Base-by-base conservation (phyloP, 768 basidiomycete genomes). In the Coprinopsis sp. region DNA sequence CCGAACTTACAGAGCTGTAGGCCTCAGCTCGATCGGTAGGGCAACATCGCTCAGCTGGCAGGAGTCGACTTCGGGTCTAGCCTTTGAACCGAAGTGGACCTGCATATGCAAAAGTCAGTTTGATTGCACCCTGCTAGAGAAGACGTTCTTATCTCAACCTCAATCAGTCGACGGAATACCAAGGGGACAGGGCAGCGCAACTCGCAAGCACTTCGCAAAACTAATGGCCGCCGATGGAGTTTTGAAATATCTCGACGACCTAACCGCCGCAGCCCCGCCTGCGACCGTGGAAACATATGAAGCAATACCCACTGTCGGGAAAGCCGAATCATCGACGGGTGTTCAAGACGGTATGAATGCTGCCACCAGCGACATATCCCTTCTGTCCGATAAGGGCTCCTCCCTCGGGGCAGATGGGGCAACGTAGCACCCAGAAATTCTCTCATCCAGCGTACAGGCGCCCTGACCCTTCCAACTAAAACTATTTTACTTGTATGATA, bases 61-160 rank as follows among this genome's bases (percentile, higher is more conserved):
- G 18, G 78, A 82, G 37, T 67, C 64, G 0, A 58, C 54, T 4
- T 60, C 60, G 8, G 82, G 81, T 0, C 67, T 68, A 0, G 62
- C 61, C 11, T 70, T 80, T 44, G 63, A 60, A 3, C 75, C 73
- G 6, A 55, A 60, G 30, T 86, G 83, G 83, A 81, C 69, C 1
- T 72, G 67, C 2, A 52, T 72, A 4, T 85, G 82, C 61, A 83
- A 79, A 70, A 73, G 84, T 82, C 51, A 54, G 58, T 40, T 21
- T 22, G 6, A 44, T 53, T n/a, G 27, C n/a, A 18, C 18, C n/a
- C 42, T 34, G 49, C 40, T 29, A 33, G 44, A 51, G 14, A 41
- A 24, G 37, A 13, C 21, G 25, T 49, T 37, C 34, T 55, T 28
- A 53, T n/a, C n/a, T n/a, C 40, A 51, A 22, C 51, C 46, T 29